phyloP scores from a whole-genome alignment of 2,329 filamentous ascomycete genomes.

The Colletotrichum falcatum region DNA sequence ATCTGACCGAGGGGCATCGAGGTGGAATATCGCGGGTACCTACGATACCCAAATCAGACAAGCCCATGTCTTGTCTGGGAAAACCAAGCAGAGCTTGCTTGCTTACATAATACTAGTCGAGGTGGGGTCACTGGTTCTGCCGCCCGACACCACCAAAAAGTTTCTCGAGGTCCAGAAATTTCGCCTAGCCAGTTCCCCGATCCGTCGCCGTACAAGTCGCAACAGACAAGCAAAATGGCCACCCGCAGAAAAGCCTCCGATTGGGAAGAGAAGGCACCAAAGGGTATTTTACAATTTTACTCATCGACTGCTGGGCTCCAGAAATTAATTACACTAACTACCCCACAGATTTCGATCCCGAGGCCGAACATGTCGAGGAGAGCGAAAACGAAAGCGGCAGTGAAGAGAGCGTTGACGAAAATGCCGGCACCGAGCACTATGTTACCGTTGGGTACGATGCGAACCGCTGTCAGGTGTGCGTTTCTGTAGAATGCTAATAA shows the following conservation, averaged over 20 bases:
- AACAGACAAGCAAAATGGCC: conserved; percentile 20
- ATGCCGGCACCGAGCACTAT: conserved; percentile 86
- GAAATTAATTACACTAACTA: conserved; percentile 3
- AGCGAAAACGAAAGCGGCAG: conserved; percentile 59
- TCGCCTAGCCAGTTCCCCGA: conserved; percentile 21
- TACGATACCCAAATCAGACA: too few species aligned
- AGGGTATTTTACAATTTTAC: conserved; percentile 27
- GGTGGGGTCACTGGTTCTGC: conserved; percentile 38
- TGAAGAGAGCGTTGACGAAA: conserved; percentile 57
- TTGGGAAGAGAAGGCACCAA: conserved; percentile 40
- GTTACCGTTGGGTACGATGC: conserved; percentile 73
- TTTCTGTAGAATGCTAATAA: background rate
- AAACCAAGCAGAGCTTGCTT: conserved; percentile 3
- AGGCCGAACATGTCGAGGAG: conserved; percentile 34
- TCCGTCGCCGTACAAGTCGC: conserved; percentile 11
- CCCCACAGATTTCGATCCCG: conserved; percentile 41
- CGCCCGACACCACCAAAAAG: conserved; percentile 42
- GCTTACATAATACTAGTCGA: conserved; percentile 14
- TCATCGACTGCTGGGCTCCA: background rate
- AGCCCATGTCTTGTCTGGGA: background rate
- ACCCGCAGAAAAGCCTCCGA: conserved; percentile 34
- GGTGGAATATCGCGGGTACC: too few species aligned
- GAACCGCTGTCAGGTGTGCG: background rate
- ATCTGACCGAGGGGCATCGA: too few species aligned
- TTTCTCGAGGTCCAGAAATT: conserved; percentile 42